Percentiles rank a stretch among this genome's conserved stretches.
phyloP scores from a whole-genome alignment of 2,329 filamentous ascomycete genomes.

The Orbilia javanica region DNA sequence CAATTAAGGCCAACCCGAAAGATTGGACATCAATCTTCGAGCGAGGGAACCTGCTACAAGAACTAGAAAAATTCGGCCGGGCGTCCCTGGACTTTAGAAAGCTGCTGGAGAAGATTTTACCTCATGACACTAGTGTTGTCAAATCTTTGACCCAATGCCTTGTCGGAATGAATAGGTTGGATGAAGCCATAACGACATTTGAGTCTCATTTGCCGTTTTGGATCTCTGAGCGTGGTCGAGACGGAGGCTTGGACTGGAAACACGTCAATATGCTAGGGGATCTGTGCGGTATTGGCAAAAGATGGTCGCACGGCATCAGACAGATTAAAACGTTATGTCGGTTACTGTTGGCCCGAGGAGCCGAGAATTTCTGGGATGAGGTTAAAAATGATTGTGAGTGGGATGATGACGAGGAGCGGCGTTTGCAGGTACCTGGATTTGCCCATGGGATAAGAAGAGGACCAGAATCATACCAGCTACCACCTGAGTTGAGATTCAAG shows the following conservation, averaged over 20 bases:
- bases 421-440: conserved; percentile 74
- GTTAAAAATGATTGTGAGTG: conserved; percentile 87
- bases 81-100: conserved; percentile 71
- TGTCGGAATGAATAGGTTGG: conserved; percentile 63
- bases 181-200: conserved; percentile 64
- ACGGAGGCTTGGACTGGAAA: conserved; percentile 75
- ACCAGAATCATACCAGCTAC: conserved; percentile 74
- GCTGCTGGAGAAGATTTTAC: conserved; percentile 70
- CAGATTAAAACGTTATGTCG: conserved; percentile 80
- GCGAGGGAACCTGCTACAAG: conserved; percentile 72
- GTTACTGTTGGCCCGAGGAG: conserved; percentile 82
- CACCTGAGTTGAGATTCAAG: conserved; percentile 84
- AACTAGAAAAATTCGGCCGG: conserved; percentile 69
- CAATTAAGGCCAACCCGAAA: conserved; percentile 71
- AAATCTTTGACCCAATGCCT: conserved; percentile 64
- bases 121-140: conserved; percentile 67
- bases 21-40: conserved; percentile 73
- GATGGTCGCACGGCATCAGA: conserved; percentile 75
- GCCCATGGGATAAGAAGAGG: conserved; percentile 60
- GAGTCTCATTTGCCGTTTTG: conserved; percentile 63
- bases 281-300: conserved; percentile 76
- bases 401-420: conserved; percentile 78
- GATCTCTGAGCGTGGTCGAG: conserved; percentile 64
- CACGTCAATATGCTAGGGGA: conserved; percentile 89
- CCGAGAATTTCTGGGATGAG: conserved; percentile 82